Evolutionary conservation across 2,329 filamentous ascomycete genomes (phyloP).

Genomic region (Bipolaris cookei): DNA sequence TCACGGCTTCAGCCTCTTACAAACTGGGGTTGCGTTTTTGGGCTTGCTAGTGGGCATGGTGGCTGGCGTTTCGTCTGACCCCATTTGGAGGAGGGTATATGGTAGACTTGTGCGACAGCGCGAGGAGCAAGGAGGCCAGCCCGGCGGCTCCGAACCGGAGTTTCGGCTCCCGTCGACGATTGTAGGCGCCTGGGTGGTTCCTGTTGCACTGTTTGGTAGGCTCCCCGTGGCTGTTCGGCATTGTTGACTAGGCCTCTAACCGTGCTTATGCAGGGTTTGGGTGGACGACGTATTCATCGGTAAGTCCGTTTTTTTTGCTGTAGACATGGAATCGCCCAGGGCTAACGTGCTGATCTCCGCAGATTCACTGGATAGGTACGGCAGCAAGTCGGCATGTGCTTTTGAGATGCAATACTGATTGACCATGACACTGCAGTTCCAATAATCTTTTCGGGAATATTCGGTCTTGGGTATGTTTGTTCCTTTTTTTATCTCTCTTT

Average conservation of each 20-base stretch:
- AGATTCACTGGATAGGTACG: slow-evolving; percentile 60
- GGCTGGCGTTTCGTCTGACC: slow-evolving; percentile 65
- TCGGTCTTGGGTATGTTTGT: slow-evolving; percentile 52
- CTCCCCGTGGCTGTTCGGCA: slow-evolving; percentile 29
- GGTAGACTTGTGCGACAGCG: slow-evolving; percentile 62
- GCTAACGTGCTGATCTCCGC: slow-evolving; percentile 38
- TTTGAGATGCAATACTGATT: slow-evolving; percentile 39
- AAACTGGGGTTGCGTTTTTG: slow-evolving; percentile 79
- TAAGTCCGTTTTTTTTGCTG: slow-evolving; percentile 70
- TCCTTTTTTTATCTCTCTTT: slow-evolving; percentile 9
- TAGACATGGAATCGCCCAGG: slow-evolving; percentile 49
- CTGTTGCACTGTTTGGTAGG: slow-evolving; percentile 78
- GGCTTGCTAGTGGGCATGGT: slow-evolving; percentile 70
- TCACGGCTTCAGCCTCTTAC: slow-evolving; percentile 79
- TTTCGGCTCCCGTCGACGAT: slow-evolving; percentile 76
- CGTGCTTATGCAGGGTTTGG: slow-evolving; percentile 65
- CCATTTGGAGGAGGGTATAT: slow-evolving; percentile 70
- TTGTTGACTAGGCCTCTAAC: slow-evolving; percentile 38
- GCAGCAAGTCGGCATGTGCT: slow-evolving; percentile 25
- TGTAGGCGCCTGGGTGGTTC: slow-evolving; percentile 75
- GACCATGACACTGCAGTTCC: slow-evolving; percentile 52
- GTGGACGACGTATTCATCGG: slow-evolving; percentile 76
- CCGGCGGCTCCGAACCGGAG: slow-evolving; percentile 77
- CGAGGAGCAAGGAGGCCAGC: slow-evolving; percentile 58
- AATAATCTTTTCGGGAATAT: slow-evolving; percentile 57